phyloP scores from a whole-genome alignment of 371 early-diverging fungal genomes.

The Syncephalastrum sp. region DNA sequence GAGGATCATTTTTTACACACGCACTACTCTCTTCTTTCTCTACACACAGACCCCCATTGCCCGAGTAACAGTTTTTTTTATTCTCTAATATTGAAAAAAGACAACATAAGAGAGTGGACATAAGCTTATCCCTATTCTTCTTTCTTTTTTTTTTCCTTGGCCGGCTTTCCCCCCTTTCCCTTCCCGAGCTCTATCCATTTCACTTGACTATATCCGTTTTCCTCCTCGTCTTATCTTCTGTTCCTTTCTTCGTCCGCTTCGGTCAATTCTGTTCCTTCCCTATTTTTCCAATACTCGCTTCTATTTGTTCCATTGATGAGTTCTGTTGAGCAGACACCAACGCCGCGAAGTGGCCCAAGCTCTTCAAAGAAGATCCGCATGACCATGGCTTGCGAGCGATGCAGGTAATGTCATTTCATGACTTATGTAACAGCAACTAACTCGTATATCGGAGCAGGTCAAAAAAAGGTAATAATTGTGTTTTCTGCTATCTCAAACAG shows the following conservation, averaged over 20 bases:
- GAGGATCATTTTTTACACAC: constrained; percentile 9
- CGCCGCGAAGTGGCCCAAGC: constrained; percentile 3
- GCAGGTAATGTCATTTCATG: constrained; percentile 32
- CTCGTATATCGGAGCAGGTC: constrained; percentile 1
- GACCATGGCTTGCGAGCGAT: constrained; percentile 57
- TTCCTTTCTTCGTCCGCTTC: neutral
- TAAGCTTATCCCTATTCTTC: no score
- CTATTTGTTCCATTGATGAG: constrained; percentile 8
- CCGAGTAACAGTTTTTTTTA: constrained; percentile 3
- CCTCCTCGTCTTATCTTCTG: neutral
- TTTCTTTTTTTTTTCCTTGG: neutral
- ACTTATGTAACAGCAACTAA: constrained; percentile 1
- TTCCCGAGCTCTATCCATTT: neutral
- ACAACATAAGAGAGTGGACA: no score
- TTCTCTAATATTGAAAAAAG: no score
- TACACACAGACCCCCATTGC: constrained; percentile 1
- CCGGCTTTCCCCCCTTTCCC: neutral
- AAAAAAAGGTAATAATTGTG: constrained; percentile 10
- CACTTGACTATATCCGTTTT: no score
- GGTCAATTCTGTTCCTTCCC: neutral
- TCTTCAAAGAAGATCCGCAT: constrained; percentile 45
- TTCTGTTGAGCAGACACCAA: neutral
- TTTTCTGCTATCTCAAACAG: neutral
- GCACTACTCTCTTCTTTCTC: neutral
- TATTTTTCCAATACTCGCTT: neutral